Evolutionary conservation across 2,329 filamentous ascomycete genomes (phyloP), one percentile per base, ranked within the genome.

Genomic region (Emmonsiellopsis sp.): DNA sequence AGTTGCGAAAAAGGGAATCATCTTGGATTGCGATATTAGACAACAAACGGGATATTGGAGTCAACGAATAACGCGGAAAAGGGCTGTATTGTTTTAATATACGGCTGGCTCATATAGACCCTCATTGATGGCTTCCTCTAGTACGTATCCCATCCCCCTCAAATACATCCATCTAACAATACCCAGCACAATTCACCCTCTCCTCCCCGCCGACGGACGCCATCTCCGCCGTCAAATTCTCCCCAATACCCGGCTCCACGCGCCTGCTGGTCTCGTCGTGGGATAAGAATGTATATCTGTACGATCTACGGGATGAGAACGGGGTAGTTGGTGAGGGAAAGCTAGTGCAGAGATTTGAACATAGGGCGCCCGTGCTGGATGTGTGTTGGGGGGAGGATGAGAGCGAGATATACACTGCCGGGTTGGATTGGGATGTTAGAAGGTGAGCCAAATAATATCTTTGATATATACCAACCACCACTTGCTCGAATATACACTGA

Each of bases 261-360:
- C 86, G 84, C 62, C 79, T 98, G 38, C 81, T 94, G n/a, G 91
- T 92, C 62, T 86, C 91, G 9, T 95, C 90, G 53, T 98, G 93
- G 93, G 92, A 97, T 73, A 89, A 85, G 71, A 83, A 89, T 68
- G 83, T 95, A 53, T 95, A 96, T 71, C 78, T 92, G 51, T 97
- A 97, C 77, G 88, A 95, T 66, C 80, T 86, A 55, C 73, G 76
- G 15, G 71, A 72, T 45, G 74, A 75, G 57, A 79, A 79, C 50
- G 69, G 67, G 20, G 77, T 79, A 58, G 76, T 80, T 38, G 80
- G 79, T 26, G 71, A 74, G 50, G 84, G 83, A 6, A 80, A 79
- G 52, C 76, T 94, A 32, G 65, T 91, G 34, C 80, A 82, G 59
- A 88, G 85, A 59, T 89, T 86, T 64, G 85, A 90, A 68, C 86